Evolutionary conservation across 2,329 filamentous ascomycete genomes (phyloP).

Genomic region (Exophiala mesophila): DNA sequence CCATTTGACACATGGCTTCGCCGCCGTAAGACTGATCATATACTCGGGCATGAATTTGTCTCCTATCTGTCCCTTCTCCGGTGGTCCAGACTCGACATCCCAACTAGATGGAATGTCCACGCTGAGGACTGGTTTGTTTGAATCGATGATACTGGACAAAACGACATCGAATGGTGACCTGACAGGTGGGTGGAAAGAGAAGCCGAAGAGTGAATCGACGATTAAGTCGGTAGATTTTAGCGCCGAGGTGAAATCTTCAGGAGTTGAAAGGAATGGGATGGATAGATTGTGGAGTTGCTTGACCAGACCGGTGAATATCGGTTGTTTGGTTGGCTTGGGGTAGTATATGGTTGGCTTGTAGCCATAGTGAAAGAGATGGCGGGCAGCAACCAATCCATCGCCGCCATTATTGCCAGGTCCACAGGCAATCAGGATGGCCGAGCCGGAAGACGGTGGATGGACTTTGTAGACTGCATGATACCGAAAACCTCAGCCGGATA

Average conservation of each 20-base stretch:
- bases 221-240: slow-evolving; percentile 69
- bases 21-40: slow-evolving; percentile 84
- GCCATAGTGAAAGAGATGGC: slow-evolving; percentile 86
- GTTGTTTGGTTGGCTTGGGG: slow-evolving; percentile 84
- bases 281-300: slow-evolving; percentile 80
- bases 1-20: slow-evolving; percentile 79
- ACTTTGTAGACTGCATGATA: slow-evolving; percentile 82
- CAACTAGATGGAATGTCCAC: slow-evolving; percentile 93
- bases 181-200: slow-evolving; percentile 87
- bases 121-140: slow-evolving; percentile 71
- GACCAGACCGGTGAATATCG: slow-evolving; percentile 78
- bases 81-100: slow-evolving; percentile 85
- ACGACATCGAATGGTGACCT: slow-evolving; percentile 86
- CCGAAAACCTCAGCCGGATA: too few species aligned
- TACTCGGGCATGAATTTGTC: slow-evolving; percentile 74
- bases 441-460: slow-evolving; percentile 68
- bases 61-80: slow-evolving; percentile 64
- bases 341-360: slow-evolving; percentile 88
- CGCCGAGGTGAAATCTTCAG: slow-evolving; percentile 65
- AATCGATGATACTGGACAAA: slow-evolving; percentile 67
- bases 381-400: slow-evolving; percentile 88
- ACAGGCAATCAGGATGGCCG: slow-evolving; percentile 77
- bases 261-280: slow-evolving; percentile 63
- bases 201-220: slow-evolving; percentile 91
- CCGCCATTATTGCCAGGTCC: slow-evolving; percentile 75